Base-by-base conservation (phyloP, 805 yeast genomes). In the Torulaspora indica region DNA sequence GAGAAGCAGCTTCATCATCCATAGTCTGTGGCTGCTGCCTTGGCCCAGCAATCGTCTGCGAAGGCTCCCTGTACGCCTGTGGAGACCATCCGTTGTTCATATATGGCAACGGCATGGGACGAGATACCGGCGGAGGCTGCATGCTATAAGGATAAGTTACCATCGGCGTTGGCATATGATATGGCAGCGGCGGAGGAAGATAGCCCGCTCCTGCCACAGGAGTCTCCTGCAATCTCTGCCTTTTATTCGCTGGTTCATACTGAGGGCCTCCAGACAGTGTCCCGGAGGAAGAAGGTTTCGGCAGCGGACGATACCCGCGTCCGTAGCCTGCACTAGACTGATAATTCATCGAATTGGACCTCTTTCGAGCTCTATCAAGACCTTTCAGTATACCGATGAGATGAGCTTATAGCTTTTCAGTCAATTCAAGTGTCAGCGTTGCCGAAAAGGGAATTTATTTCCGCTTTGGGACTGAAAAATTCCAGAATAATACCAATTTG, bases 271-370 rank as follows among this genome's bases (percentile, higher is more conserved):
- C 41, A 8, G 37, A 39, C 23, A 58, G 22, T 9, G 55, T 54
- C 4, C 64, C 64, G 3, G 64, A 59, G 14, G 54, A 59, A 5
- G 61, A 48, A 1, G 64, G 64, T 37, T 47, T 53, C 6, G 64
- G 64, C 18, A 58, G 32, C 2, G 31, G 36, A 18, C 48, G 40
- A 17, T 38, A 41, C 6, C 45, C 46, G 25, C 37, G 18, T 9
- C 43, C 45, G 28, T 48, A 45, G 14, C 40, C 36, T 13, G 23
- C 18, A 34, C 18, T 25, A 13, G 35, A 15, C 22, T 40, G 43
- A 20, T 44, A 45, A 18, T 33, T 40, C 48, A 47, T 47, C 42
- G 31, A 23, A 8, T 5, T 2, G 23, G 29, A 24, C 30, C 35
- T 30, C n/a, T 31, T 14, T 13, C 7, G 12, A 29, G 20, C 23